Evolutionary conservation across 805 yeast genomes (phyloP), one percentile per base, ranked within the genome.

Genomic region (Metschnikowia santaceciliae): DNA sequence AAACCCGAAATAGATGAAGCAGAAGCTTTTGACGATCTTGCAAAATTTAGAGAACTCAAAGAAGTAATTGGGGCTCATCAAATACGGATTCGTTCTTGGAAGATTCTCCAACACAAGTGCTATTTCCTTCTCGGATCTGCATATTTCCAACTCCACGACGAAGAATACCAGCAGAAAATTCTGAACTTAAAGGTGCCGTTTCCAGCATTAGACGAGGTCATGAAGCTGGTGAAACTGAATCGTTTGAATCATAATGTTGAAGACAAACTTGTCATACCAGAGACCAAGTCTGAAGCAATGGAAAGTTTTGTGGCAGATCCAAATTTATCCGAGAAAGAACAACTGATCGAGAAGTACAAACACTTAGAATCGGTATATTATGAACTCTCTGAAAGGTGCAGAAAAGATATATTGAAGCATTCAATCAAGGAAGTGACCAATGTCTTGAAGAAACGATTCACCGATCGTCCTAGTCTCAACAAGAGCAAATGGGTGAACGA

Each of bases 51-150:
- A 36, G 49, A 52, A 30, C 37, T 48, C 45, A 63, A 64, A 46
- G 76, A 71, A 10, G 51, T 52, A 8, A 62, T 69, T n/a, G 55
- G 58, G 14, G 36, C 53, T 2, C 47, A 59, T 1, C 66, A 63
- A 46, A 13, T 59, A 7, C 69, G 76, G 47, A 59, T 78, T 10
- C 67, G 87, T 54, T 61, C 70, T 13, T 77, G 83, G 81, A 57
- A 76, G 32, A 86, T 88, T 46, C 60, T 82, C 10, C 67, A 88
- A 14, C 97, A 94, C 63, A 83, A 91, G 47, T 77, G 85, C 41
- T 86, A 81, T 61, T 92, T 91, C 61, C 80, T 90, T 54, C 71
- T 87, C 23, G 97, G 89, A 0, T 81, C 90, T 1, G 80, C 87
- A 0, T 80, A 86, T 60, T 88, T 77, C 55, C 91, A 86, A 74